A percentile compares a stretch with the other conserved stretches of the same genome.
These are phyloP conservation scores for Ilex asprella DNA, from an alignment of 257 asterid genomes.

Conservation along the genomic window DNA sequence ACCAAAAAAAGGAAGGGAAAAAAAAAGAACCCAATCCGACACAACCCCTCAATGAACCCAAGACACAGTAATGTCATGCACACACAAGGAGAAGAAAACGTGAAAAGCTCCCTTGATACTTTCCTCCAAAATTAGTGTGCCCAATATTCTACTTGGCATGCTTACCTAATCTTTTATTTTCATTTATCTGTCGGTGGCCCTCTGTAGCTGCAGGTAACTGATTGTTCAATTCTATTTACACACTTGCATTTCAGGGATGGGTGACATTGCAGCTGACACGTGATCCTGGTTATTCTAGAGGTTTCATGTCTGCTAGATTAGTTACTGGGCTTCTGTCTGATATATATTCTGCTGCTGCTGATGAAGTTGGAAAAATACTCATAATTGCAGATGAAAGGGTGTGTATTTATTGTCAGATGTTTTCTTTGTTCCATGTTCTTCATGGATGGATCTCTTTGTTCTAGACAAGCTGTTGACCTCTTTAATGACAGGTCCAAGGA, in stretches of 20 bases:
- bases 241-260: slow-evolving; percentile 53
- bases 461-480: not conserved
- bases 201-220: not conserved
- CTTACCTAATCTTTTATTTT: no score
- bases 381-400: slow-evolving; percentile 70
- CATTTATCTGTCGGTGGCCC: no score
- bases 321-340: slow-evolving; percentile 85
- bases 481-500: slow-evolving; percentile 58
- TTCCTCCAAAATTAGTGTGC: no score
- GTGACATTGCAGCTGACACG: slow-evolving; percentile 73
- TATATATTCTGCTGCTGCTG: slow-evolving; percentile 88
- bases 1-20: no score
- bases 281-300: slow-evolving; percentile 51
- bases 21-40: no score
- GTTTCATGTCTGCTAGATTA: slow-evolving; percentile 72
- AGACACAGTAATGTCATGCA: no score
- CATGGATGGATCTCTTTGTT: not conserved
- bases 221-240: not conserved
- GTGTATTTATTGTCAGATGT: slow-evolving; percentile 8
- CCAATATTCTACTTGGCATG: no score
- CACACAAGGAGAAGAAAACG: no score
- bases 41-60: no score
- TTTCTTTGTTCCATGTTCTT: slow-evolving; percentile 1
- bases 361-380: slow-evolving; percentile 76
- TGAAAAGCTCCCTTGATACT: no score